Percentiles rank a stretch among this genome's conserved stretches.
Conservation (phyloP, 805 yeast species). For the Saccharomycopsis sp. region DNA sequence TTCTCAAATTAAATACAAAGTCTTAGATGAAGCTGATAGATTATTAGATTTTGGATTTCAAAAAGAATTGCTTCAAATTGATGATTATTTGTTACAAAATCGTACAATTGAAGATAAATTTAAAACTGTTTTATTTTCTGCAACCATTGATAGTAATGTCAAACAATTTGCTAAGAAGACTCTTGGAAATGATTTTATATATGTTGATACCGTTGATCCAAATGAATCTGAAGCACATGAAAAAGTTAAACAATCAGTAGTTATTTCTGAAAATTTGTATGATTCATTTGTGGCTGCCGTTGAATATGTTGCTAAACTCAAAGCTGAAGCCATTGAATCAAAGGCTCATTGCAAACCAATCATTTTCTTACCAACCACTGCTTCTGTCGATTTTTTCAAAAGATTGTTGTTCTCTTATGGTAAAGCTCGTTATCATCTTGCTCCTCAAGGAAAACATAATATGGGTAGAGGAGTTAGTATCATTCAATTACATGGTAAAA, state of each 20-base stretch:
- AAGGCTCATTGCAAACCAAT: conserved; percentile 57
- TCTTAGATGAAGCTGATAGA: conserved; percentile 90
- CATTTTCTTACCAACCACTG: conserved; percentile 72
- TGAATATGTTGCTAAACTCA: not conserved
- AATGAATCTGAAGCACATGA: conserved; percentile 73
- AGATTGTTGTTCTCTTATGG: conserved; percentile 4
- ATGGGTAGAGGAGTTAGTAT: too few relatives aligned
- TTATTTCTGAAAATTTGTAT: conserved; percentile 42
- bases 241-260: conserved; percentile 59
- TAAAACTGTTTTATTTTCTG: conserved; percentile 74
- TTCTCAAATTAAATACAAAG: conserved; percentile 45
- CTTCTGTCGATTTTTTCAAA: conserved; percentile 49
- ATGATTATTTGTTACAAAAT: conserved; percentile 33
- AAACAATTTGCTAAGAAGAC: conserved; percentile 50
- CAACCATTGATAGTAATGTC: conserved; percentile 70
- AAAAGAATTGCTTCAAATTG: conserved; percentile 49
- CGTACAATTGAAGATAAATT: conserved; percentile 25
- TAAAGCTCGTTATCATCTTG: not conserved
- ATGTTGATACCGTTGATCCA: conserved; percentile 64
- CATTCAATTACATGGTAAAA: conserved; percentile 53
- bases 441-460: not conserved
- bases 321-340: not conserved
- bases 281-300: conserved; percentile 53
- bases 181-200: conserved; percentile 43
- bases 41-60: conserved; percentile 74